These are phyloP conservation scores for Heritiera fomes DNA, from an alignment of 345 rosid species.

Conservation along the genomic window DNA sequence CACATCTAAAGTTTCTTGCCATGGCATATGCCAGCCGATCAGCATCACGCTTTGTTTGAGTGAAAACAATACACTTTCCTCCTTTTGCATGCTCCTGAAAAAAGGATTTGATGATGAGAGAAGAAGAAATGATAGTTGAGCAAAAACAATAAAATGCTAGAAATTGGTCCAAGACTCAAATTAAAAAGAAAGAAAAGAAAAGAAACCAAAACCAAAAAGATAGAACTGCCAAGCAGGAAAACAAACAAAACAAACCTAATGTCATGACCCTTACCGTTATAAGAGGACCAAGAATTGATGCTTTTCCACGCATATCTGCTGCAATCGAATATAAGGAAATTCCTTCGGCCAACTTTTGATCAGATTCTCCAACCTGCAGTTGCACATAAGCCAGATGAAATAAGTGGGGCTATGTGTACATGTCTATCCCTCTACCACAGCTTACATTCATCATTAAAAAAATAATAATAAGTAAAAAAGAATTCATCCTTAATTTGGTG, in stretches of 20 bases:
- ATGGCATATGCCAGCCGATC: slow-evolving; percentile 81
- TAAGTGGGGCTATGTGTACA: not conserved
- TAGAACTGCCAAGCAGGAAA: not conserved
- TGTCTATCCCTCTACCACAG: not conserved
- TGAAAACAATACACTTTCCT: slow-evolving; percentile 95
- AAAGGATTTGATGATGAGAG: slow-evolving; percentile 24
- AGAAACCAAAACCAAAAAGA: not conserved
- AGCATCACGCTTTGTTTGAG: slow-evolving; percentile 96
- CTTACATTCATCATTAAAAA: not conserved
- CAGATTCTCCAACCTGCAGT: slow-evolving; percentile 90
- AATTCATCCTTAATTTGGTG: not conserved
- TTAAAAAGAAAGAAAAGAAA: not conserved
- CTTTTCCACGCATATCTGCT: slow-evolving; percentile 54
- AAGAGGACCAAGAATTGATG: slow-evolving; percentile 75
- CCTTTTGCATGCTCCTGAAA: slow-evolving; percentile 91
- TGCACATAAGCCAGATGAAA: slow-evolving; percentile 17
- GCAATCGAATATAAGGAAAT: slow-evolving; percentile 69
- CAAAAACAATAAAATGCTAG: not conserved
- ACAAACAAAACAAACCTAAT: not conserved
- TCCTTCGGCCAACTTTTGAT: slow-evolving; percentile 91
- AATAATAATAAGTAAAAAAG: not conserved
- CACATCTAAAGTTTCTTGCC: slow-evolving; percentile 66
- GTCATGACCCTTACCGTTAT: slow-evolving; percentile 56
- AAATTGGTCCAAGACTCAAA: not conserved
- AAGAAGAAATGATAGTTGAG: not conserved